Conservation (phyloP, 305 asterid species). For the Fraxinus velutina region DNA sequence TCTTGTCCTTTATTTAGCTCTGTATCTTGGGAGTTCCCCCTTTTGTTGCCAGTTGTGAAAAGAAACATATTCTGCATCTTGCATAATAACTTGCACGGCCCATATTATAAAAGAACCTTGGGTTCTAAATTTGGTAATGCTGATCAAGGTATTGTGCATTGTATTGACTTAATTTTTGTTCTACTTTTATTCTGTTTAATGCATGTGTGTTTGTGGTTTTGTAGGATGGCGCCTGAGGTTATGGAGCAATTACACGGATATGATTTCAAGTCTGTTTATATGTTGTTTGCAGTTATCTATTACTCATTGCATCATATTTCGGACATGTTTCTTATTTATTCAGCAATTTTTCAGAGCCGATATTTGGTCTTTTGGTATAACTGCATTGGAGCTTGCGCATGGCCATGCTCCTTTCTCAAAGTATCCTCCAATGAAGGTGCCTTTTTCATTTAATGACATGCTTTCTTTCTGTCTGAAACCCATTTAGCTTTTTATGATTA, state of each 20-base stretch:
- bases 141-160: neutral
- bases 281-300: constrained; percentile 14
- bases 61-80: neutral
- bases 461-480: constrained; percentile 12
- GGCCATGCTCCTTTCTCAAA: constrained; percentile 99
- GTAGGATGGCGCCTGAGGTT: constrained; percentile 99
- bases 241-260: constrained; percentile 97
- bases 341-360: constrained; percentile 65
- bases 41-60: neutral
- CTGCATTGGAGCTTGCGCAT: constrained; percentile 97
- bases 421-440: constrained; percentile 98
- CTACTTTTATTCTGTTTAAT: constrained; percentile 14
- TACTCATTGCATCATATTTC: constrained; percentile 18
- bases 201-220: constrained; percentile 28
- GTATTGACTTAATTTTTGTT: constrained; percentile 14
- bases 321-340: constrained; percentile 18
- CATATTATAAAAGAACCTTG: neutral
- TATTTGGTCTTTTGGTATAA: constrained; percentile 99
- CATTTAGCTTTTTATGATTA: constrained; percentile 5
- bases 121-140: constrained; percentile 2
- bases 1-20: neutral
- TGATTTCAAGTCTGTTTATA: constrained; percentile 78
- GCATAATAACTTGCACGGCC: neutral
- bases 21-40: constrained; percentile 1
- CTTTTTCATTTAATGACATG: neutral